Evolutionary conservation across 805 yeast species (phyloP).

Genomic region (Pichia nakasei): DNA sequence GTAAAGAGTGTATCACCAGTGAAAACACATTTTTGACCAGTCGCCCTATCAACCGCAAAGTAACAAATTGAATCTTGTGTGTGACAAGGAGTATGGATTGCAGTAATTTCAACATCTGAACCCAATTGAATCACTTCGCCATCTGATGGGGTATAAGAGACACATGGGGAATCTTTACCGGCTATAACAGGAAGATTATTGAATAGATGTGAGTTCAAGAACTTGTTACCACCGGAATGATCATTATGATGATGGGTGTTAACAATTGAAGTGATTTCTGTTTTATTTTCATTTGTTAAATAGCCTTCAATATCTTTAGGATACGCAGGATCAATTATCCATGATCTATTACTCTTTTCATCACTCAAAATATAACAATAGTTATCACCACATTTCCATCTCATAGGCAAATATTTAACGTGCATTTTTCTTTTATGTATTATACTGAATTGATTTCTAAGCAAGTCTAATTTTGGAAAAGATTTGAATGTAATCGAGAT

Average conservation of each 20-base stretch:
- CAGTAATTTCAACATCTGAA: constrained; percentile 52
- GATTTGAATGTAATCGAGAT: not conserved
- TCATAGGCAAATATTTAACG: constrained; percentile 74
- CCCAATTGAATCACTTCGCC: constrained; percentile 58
- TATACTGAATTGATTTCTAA: not conserved
- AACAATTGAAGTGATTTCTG: constrained; percentile 64
- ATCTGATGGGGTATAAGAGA: constrained; percentile 62
- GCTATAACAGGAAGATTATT: constrained; percentile 63
- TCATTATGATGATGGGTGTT: constrained; percentile 97
- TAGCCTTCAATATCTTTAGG: constrained; percentile 58
- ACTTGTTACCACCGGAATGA: constrained; percentile 80
- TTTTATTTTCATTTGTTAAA: constrained; percentile 23
- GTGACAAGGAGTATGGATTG: constrained; percentile 95
- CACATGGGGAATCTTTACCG: constrained; percentile 73
- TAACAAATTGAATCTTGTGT: constrained; percentile 95
- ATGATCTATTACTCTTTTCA: constrained; percentile 53
- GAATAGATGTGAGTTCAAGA: constrained; percentile 21
- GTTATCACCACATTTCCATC: constrained; percentile 93
- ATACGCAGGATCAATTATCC: constrained; percentile 90
- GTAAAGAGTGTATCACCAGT: constrained; percentile 94
- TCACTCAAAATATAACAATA: constrained; percentile 77
- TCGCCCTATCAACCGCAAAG: constrained; percentile 53
- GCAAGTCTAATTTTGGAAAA: not conserved
- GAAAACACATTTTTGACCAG: constrained; percentile 67
- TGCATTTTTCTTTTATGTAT: constrained; percentile 54